A percentile compares a stretch with the other conserved stretches of the same genome.
Conservation (phyloP, 1,284 basidiomycete species). For the Inonotus obliquus region DNA sequence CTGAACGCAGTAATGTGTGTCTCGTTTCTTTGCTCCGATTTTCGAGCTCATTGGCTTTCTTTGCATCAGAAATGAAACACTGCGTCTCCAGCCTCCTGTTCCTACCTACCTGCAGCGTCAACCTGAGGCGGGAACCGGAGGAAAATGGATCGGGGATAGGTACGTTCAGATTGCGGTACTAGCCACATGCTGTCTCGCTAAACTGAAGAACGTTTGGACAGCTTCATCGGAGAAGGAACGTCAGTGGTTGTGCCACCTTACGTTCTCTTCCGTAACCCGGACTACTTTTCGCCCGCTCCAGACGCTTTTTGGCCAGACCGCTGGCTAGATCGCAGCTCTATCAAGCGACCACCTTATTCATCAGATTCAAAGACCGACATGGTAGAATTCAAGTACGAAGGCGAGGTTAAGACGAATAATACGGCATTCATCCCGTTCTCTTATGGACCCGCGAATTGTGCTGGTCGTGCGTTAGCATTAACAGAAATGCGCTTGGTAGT, state of each 20-base stretch:
- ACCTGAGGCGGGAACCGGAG: constrained; percentile 9
- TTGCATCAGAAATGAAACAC: constrained; percentile 5
- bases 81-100: constrained; percentile 12
- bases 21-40: background rate
- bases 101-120: constrained; percentile 12
- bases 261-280: constrained; percentile 38
- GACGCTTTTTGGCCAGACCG: constrained; percentile 39
- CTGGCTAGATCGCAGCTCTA: constrained; percentile 28
- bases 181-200: background rate
- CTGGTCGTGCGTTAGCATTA: constrained; percentile 30
- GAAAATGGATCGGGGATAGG: constrained; percentile 12
- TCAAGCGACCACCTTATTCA: background rate
- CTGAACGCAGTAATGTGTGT: constrained; percentile 32
- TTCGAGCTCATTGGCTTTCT: background rate
- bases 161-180: background rate
- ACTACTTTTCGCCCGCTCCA: constrained; percentile 36
- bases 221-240: constrained; percentile 47
- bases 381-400: background rate
- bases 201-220: constrained; percentile 22
- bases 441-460: constrained; percentile 33
- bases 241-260: constrained; percentile 43
- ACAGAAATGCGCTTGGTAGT: constrained; percentile 29
- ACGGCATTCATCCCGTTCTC: constrained; percentile 35
- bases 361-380: background rate
- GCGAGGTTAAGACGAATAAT: constrained; percentile 28